These are phyloP conservation scores for Nasturtium officinale DNA, from an alignment of 345 rosid genomes.

Conservation along the genomic window DNA sequence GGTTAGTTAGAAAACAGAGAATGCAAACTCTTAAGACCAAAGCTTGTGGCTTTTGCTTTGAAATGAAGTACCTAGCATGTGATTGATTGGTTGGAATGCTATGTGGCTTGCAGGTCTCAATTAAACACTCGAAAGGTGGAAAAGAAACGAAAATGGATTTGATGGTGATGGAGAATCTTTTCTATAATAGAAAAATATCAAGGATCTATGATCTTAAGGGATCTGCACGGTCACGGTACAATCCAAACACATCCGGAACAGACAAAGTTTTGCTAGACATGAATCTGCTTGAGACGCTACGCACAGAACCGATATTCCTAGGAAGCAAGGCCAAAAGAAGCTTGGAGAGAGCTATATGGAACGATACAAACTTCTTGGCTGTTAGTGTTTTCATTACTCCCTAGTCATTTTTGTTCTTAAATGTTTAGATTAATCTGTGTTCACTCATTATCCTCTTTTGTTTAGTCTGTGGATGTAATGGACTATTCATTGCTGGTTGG, in stretches of 20 bases:
- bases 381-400: slow-evolving; percentile 51
- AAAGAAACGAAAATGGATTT: slow-evolving; percentile 92
- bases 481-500: slow-evolving; percentile 98
- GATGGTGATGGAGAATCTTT: slow-evolving; percentile 99
- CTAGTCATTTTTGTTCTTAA: neutral
- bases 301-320: slow-evolving; percentile 87
- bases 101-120: slow-evolving; percentile 62
- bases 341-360: slow-evolving; percentile 96
- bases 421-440: neutral
- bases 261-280: slow-evolving; percentile 82
- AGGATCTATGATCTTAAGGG: slow-evolving; percentile 95
- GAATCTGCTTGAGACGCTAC: slow-evolving; percentile 77
- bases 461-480: slow-evolving; percentile 82
- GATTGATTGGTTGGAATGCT: slow-evolving; percentile 10
- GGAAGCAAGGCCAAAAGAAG: slow-evolving; percentile 97
- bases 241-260: slow-evolving; percentile 74
- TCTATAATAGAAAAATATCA: slow-evolving; percentile 69
- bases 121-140: slow-evolving; percentile 79
- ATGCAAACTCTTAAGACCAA: neutral
- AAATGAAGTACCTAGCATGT: slow-evolving; percentile 3
- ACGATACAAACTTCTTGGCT: slow-evolving; percentile 87
- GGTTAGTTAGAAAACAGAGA: slow-evolving; percentile 49
- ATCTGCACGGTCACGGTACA: slow-evolving; percentile 78
- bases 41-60: neutral
- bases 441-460: neutral